Evolutionary conservation across 768 basidiomycete species (phyloP).

Genomic region (Auriscalpium microsporum): DNA sequence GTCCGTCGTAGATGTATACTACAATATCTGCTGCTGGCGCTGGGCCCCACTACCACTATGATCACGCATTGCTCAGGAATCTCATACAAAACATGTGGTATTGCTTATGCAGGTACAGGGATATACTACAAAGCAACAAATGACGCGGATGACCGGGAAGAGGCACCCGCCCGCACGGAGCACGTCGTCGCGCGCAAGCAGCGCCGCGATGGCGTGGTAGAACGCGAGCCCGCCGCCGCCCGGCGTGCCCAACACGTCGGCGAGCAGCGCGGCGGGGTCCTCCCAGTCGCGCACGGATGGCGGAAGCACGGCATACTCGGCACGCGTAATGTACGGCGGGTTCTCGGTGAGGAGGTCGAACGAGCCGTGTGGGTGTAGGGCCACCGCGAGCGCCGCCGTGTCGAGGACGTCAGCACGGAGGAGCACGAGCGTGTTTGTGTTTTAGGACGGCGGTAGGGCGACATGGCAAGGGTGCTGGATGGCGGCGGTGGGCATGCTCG

Average conservation of each 20-base stretch:
- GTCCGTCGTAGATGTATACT: no score
- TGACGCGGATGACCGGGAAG: no score
- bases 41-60: no score
- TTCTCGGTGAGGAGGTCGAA: slow-evolving; percentile 80
- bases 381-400: slow-evolving; percentile 11
- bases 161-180: slow-evolving; percentile 46
- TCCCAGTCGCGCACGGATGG: slow-evolving; percentile 71
- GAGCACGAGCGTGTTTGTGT: slow-evolving; percentile 25
- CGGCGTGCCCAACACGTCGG: slow-evolving; percentile 43
- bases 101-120: no score
- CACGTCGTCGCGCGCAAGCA: slow-evolving; percentile 44
- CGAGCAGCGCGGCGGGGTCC: slow-evolving; percentile 74
- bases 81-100: no score
- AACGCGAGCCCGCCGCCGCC: slow-evolving; percentile 45
- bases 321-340: slow-evolving; percentile 75
- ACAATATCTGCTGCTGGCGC: no score
- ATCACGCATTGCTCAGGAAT: no score
- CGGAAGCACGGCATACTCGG: slow-evolving; percentile 56
- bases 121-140: no score
- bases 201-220: slow-evolving; percentile 62
- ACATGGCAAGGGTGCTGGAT: no score
- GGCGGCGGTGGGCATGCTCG: no score
- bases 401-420: slow-evolving; percentile 38
- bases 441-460: no score
- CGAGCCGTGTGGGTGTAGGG: slow-evolving; percentile 25